phyloP scores from a whole-genome alignment of 352 stramenopile genomes.

The Phytopythium sindhum region DNA sequence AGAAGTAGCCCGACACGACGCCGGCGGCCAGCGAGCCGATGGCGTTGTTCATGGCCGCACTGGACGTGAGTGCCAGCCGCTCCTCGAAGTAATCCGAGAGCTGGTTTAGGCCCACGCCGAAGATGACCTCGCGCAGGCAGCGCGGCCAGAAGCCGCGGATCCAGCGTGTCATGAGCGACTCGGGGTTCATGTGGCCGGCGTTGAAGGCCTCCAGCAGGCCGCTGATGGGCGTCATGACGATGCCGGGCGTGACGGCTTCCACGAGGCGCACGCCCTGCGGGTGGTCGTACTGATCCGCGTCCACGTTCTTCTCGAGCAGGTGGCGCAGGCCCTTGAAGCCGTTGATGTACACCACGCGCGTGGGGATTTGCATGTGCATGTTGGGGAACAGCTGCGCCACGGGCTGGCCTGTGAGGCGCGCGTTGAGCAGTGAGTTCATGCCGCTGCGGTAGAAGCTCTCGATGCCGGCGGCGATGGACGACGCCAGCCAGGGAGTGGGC shows the following conservation, averaged over 20 bases:
- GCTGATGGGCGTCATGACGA: constrained; percentile 92
- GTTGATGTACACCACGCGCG: constrained; percentile 91
- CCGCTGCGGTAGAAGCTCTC: constrained; percentile 92
- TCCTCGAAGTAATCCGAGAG: constrained; percentile 94
- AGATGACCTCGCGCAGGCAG: constrained; percentile 90
- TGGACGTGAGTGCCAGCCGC: constrained; percentile 66
- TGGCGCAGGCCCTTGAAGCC: constrained; percentile 91
- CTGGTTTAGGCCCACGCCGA: constrained; percentile 93
- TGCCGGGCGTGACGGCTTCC: constrained; percentile 83
- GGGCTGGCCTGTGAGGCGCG: constrained; percentile 74
- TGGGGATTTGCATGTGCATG: constrained; percentile 94
- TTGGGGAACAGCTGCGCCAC: constrained; percentile 88
- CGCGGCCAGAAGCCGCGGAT: constrained; percentile 87
- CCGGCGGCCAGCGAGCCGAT: constrained; percentile 85
- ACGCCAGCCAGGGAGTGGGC: constrained; percentile 87
- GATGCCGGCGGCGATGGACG: constrained; percentile 88
- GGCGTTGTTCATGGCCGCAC: constrained; percentile 83
- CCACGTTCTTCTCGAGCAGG: constrained; percentile 81
- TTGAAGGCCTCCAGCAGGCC: constrained; percentile 92
- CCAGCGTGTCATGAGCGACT: constrained; percentile 85
- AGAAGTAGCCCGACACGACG: constrained; percentile 91
- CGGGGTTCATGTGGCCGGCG: constrained; percentile 91
- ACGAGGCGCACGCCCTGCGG: constrained; percentile 71
- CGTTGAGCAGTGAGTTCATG: constrained; percentile 92
- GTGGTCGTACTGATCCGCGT: constrained; percentile 81